Conservation (phyloP, 2,329 filamentous ascomycete genomes). For the Aquanectria penicillioides region DNA sequence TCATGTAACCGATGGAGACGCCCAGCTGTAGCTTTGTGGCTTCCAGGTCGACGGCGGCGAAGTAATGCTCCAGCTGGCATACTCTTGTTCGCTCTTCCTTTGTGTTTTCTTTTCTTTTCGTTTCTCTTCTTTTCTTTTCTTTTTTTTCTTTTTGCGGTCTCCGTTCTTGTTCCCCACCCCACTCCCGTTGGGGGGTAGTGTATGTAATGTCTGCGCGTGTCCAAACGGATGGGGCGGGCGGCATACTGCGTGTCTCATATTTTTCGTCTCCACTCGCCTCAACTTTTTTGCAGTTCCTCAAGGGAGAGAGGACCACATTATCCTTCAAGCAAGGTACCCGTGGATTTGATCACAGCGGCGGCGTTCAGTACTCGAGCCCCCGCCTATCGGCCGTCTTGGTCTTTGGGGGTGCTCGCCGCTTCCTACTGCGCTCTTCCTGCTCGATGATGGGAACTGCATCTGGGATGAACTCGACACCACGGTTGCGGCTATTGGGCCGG, state of each 20-base stretch:
- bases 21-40: background rate
- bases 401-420: slow-evolving; percentile 51
- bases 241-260: slow-evolving; percentile 36
- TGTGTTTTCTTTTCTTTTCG: background rate
- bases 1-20: slow-evolving; percentile 9
- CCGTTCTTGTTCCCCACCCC: slow-evolving; percentile 12
- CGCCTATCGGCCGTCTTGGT: slow-evolving; percentile 49
- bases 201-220: slow-evolving; percentile 27
- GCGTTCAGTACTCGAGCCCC: slow-evolving; percentile 41
- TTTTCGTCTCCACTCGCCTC: slow-evolving; percentile 22
- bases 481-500: slow-evolving; percentile 51
- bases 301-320: slow-evolving; percentile 16
- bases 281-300: slow-evolving; percentile 24
- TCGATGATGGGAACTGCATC: slow-evolving; percentile 53
- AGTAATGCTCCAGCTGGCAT: background rate
- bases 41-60: background rate
- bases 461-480: slow-evolving; percentile 53
- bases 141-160: background rate
- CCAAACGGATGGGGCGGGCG: slow-evolving; percentile 23
- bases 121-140: slow-evolving; percentile 4
- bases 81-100: too few species aligned
- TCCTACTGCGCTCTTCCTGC: slow-evolving; percentile 52
- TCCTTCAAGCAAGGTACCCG: slow-evolving; percentile 39
- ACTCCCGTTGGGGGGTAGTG: slow-evolving; percentile 20
- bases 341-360: slow-evolving; percentile 1